A percentile compares a stretch with the other conserved stretches of the same genome.
Conservation (phyloP, 2,329 filamentous ascomycete genomes). For the Teratosphaeria viscida region DNA sequence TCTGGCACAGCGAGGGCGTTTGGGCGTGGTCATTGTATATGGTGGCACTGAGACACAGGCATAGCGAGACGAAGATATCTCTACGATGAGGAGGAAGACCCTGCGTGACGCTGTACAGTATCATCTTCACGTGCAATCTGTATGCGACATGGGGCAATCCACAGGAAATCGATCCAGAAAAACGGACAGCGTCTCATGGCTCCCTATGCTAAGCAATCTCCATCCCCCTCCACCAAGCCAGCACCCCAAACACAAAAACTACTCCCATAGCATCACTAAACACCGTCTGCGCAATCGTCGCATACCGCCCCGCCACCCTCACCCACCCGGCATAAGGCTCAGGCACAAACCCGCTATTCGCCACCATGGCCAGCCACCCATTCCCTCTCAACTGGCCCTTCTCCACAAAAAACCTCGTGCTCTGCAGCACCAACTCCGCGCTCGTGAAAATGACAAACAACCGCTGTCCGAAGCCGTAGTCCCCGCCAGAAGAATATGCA, state of each 20-base stretch:
- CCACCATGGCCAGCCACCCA: constrained; percentile 54
- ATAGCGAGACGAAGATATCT: background rate
- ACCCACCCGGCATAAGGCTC: constrained; percentile 53
- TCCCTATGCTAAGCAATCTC: background rate
- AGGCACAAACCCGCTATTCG: constrained; percentile 51
- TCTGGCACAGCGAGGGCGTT: background rate
- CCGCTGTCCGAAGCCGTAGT: constrained; percentile 35
- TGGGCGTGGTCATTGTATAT: background rate
- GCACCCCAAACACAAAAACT: constrained; percentile 61
- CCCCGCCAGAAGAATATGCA: constrained; percentile 34
- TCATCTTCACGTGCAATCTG: background rate
- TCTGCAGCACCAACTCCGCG: constrained; percentile 62
- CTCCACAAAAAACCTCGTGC: constrained; percentile 60
- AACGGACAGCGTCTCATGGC: background rate
- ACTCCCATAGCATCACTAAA: constrained; percentile 64
- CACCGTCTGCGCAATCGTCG: constrained; percentile 61
- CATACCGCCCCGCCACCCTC: constrained; percentile 52
- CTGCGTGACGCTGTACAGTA: background rate
- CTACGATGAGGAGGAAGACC: background rate
- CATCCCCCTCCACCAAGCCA: constrained; percentile 37
- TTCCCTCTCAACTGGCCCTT: constrained; percentile 46
- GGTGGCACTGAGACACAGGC: background rate
- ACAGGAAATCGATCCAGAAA: background rate
- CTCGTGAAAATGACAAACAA: constrained; percentile 78
- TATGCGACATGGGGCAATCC: background rate